Evolutionary conservation across 371 early-diverging fungal species (phyloP), one percentile per base, ranked within the genome.

Genomic region (Saksenaea vasiformis): DNA sequence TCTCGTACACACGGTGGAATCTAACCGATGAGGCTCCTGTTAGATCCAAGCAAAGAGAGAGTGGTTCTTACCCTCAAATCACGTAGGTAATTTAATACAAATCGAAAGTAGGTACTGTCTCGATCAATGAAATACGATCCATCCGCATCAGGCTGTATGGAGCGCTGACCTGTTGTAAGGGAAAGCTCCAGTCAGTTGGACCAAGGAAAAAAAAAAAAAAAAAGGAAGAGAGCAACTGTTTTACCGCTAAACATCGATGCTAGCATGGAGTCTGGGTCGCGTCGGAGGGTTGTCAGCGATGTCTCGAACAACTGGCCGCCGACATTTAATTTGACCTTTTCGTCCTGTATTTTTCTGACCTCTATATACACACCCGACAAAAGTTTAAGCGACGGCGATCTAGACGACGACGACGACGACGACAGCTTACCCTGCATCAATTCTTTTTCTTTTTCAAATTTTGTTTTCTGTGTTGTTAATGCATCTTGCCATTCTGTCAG

Each of bases 121-220:
- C 80, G 69, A 61, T 80, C 80, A 41, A 80, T 73, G 54, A 80
- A 80, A 34, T 73, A 80, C 5, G 80, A 74, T 31, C 77, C 71
- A 38, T 78, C 76, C 2, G 71, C 70, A 58, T 78, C 78, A 10
- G 71, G 69, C 5, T 17, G 34, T 13, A 68, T 47, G 3, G 54
- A 47, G 19, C 41, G 36, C 34, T 54, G 31, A 14, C 62, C 59
- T 72, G 41, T n/a, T 31, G 31, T 4, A 31, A 31, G 31, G 31
- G 31, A 31, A 4, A 31, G 31, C 31, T n/a, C n/a, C 31, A 4
- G 31, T 31, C 31, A 31, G 7, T 31, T 4, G 7, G 7, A 47
- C n/a, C 43, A 15, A 0, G 19, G 28, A n/a, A 17, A 57, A 1
- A 55, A 7, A 14, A 65, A 26, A 64, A 14, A 10, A 24, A 17